Evolutionary conservation across 306 rosid genomes (phyloP).

Genomic region (Prunus mume): DNA sequence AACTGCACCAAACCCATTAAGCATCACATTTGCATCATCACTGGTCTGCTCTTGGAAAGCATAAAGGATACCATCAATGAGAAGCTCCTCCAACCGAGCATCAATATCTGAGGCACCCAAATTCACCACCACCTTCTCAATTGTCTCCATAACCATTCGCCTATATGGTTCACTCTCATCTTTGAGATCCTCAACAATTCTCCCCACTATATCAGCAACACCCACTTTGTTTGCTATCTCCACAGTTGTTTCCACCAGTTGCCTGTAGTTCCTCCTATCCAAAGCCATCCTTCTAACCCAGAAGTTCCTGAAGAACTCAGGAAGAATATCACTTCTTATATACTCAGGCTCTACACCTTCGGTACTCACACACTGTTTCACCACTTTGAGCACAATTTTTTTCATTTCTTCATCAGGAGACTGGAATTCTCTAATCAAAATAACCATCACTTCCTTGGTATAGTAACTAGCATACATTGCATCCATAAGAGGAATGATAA

Average conservation of each 20-base stretch:
- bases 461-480: constrained; percentile 89
- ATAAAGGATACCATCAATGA: constrained; percentile 91
- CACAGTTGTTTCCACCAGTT: constrained; percentile 91
- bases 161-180: constrained; percentile 98
- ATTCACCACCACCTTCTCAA: constrained; percentile 92
- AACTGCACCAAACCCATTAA: constrained; percentile 93
- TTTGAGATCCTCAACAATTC: constrained; percentile 93
- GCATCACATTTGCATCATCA: constrained; percentile 97
- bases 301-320: constrained; percentile 85
- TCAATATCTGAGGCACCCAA: constrained; percentile 89
- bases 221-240: constrained; percentile 97
- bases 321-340: constrained; percentile 68
- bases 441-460: constrained; percentile 91
- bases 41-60: constrained; percentile 99
- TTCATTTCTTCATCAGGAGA: constrained; percentile 99
- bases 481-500: constrained; percentile 93
- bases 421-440: constrained; percentile 89
- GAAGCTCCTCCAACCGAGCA: constrained; percentile 88
- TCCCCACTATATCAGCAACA: constrained; percentile 90
- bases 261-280: constrained; percentile 89
- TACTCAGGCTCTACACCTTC: constrained; percentile 97
- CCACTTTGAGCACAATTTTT: constrained; percentile 93
- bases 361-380: constrained; percentile 93
- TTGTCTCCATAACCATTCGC: constrained; percentile 98
- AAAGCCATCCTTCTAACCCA: constrained; percentile 99